Conservation (phyloP, 2,329 filamentous ascomycete species). For the Xylariaceae sp. region DNA sequence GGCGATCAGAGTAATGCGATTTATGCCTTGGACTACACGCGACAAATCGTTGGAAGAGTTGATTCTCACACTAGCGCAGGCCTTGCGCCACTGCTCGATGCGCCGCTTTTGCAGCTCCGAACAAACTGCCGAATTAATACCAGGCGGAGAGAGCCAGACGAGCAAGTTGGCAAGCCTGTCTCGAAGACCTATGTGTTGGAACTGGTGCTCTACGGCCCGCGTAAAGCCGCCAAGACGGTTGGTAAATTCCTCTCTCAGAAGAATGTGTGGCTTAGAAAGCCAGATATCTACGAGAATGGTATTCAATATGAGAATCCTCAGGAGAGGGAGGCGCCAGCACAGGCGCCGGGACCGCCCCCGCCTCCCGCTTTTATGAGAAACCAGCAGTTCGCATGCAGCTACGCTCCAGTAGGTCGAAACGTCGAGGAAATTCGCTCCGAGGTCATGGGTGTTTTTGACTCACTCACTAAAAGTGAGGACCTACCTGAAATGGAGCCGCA, state of each 20-base stretch:
- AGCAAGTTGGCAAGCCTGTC: slow-evolving; percentile 57
- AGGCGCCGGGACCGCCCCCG: slow-evolving; percentile 39
- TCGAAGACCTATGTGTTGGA: slow-evolving; percentile 60
- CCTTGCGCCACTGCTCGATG: slow-evolving; percentile 69
- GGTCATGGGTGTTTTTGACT: slow-evolving; percentile 82
- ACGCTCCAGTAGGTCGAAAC: slow-evolving; percentile 49
- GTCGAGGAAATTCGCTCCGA: slow-evolving; percentile 83
- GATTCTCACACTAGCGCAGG: slow-evolving; percentile 62
- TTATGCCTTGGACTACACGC: slow-evolving; percentile 66
- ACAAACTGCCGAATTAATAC: slow-evolving; percentile 66
- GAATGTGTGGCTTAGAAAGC: slow-evolving; percentile 63
- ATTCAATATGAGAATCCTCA: slow-evolving; percentile 76
- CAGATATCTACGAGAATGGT: slow-evolving; percentile 48
- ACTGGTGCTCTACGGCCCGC: slow-evolving; percentile 74
- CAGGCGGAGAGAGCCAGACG: slow-evolving; percentile 57
- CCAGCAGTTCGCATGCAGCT: slow-evolving; percentile 29
- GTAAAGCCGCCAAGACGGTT: slow-evolving; percentile 58
- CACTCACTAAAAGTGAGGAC: slow-evolving; percentile 68
- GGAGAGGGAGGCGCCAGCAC: slow-evolving; percentile 43
- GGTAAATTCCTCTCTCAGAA: slow-evolving; percentile 62
- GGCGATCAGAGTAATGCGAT: slow-evolving; percentile 57
- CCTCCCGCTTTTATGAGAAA: slow-evolving; percentile 26
- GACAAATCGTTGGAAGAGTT: slow-evolving; percentile 68
- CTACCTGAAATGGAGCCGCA: slow-evolving; percentile 68
- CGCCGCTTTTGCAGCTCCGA: slow-evolving; percentile 56